Evolutionary conservation across 2,329 filamentous ascomycete genomes (phyloP), one percentile per base, ranked within the genome.

Genomic region (Reticulascus tulasneorum): DNA sequence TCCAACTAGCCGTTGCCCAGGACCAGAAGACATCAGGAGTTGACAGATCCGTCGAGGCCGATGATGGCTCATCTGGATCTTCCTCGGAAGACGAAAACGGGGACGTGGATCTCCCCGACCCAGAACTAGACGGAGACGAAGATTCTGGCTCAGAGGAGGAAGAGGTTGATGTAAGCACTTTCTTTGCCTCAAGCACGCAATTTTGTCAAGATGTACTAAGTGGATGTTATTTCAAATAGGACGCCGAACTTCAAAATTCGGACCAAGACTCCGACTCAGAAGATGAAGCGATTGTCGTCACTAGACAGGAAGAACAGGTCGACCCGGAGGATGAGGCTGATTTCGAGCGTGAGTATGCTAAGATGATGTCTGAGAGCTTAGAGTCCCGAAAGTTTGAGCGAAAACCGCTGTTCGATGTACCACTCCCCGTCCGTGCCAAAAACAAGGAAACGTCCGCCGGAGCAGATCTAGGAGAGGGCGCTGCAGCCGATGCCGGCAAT

Each of bases 281-380:
- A 42, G 89, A 96, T 46, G 90, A 97, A 57, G 80, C 86, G 17
- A 94, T 97, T 48, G 77, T 96, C 27, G 91, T 98, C 30, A 94
- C 88, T 28, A 82, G 90, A 42, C 84, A 91, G 53, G 86, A 95
- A 58, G 88, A 96, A 56, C 79, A 91, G 50, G 75, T 90, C 38
- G 90, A 98, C 48, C 90, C 91, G 1, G 90, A 96, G 63, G 88
- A 84, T 25, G 93, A 98, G 54, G 93, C 91, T 7, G 93, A 98
- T 26, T 98, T 98, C 57, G 94, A 98, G 56, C 86, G 91, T 51
- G 93, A 97, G 62, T 93, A 95, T 59, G 90, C 93, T 23, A 96
- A 94, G 62, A 86, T 98, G 79, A 97, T 98, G 91, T 79, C 90
- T 33, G 93, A 98, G 61, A 96, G 91, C 64, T 69, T 95, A 52